Conservation (phyloP, 202 grass and related monocot genomes). For the Dendrocalamus latiflorus region DNA sequence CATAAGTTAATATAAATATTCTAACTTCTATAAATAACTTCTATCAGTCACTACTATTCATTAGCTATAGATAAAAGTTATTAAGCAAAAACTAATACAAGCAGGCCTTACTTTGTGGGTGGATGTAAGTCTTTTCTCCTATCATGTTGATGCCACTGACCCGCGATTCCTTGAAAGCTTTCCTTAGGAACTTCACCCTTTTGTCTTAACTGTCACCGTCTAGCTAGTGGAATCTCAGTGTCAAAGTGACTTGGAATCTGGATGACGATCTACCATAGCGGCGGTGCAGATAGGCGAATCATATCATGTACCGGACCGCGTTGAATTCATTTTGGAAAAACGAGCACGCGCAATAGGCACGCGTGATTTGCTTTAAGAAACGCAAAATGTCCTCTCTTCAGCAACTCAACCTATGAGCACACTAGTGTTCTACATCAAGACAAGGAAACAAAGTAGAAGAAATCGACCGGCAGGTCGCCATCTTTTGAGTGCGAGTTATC, state of each 20-base stretch:
- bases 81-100: too few species aligned
- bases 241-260: background rate
- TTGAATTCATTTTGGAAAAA: background rate
- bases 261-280: background rate
- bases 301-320: background rate
- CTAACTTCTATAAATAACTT: too few species aligned
- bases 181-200: background rate
- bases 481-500: background rate
- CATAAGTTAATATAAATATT: too few species aligned
- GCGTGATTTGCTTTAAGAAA: background rate
- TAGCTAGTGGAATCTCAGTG: background rate
- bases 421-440: background rate
- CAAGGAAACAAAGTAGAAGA: background rate
- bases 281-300: background rate
- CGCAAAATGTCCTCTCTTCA: background rate
- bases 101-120: too few species aligned
- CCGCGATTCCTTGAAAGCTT: background rate
- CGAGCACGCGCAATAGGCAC: background rate
- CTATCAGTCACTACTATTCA: too few species aligned
- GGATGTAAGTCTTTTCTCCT: background rate
- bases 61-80: too few species aligned
- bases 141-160: background rate
- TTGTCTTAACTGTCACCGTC: background rate
- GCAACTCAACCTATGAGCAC: background rate
- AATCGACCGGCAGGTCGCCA: background rate